phyloP scores from a whole-genome alignment of 257 asterid species.

The Solanum pinnatisectum region DNA sequence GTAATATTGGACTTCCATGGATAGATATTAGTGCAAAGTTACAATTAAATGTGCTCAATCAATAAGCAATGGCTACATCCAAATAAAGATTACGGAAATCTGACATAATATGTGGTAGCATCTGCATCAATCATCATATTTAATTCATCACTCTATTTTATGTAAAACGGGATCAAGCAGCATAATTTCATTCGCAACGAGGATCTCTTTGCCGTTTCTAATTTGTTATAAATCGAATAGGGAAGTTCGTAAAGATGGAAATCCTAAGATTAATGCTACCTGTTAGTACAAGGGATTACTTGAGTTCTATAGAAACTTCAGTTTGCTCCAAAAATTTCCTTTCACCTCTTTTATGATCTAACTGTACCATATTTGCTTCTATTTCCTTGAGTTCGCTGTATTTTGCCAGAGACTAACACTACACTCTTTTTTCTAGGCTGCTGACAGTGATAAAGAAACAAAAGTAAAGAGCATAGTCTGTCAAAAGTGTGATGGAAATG shows the following conservation, averaged over 20 bases:
- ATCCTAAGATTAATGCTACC: neutral
- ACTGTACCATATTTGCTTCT: neutral
- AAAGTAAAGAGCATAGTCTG: conserved; percentile 21
- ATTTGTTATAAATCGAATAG: neutral
- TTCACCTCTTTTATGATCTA: neutral
- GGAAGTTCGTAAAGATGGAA: neutral
- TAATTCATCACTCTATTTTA: neutral
- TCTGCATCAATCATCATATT: neutral
- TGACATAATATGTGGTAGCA: neutral
- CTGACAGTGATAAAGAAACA: conserved; percentile 3
- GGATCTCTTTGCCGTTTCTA: neutral
- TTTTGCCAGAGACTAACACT: neutral
- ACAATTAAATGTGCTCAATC: neutral
- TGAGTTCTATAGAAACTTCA: neutral
- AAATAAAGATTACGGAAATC: neutral
- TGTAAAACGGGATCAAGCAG: neutral
- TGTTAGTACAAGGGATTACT: neutral
- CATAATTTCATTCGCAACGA: neutral
- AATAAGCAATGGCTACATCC: neutral
- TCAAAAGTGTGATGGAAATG: conserved; percentile 28
- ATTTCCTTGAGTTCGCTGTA: neutral
- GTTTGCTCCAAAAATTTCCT: neutral
- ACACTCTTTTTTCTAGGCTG: conserved; percentile 11
- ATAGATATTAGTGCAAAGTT: neutral
- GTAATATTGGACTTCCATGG: neutral